Conservation (phyloP, 2,329 filamentous ascomycete species). For the Leptographium procerum region DNA sequence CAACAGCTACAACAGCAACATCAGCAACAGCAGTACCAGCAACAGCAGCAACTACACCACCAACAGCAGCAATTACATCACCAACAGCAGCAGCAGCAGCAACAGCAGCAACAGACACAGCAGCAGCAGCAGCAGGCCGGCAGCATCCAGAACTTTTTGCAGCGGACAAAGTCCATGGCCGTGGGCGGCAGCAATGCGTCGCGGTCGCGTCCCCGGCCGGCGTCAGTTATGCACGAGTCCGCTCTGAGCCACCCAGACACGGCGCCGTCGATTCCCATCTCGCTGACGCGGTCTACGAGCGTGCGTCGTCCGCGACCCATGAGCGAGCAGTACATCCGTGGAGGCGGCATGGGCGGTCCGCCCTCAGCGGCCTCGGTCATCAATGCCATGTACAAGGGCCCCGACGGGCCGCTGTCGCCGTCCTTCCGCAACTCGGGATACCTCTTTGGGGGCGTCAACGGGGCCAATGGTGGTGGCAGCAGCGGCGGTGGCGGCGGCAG, state of each 20-base stretch:
- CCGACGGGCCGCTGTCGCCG: constrained; percentile 52
- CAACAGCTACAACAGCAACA: too few species aligned
- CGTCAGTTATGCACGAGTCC: constrained; percentile 38
- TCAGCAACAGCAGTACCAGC: too few species aligned
- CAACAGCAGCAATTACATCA: too few species aligned
- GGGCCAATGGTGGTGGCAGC: background rate
- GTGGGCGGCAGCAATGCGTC: constrained; percentile 21
- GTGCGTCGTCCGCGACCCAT: constrained; percentile 43
- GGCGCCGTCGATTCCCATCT: constrained; percentile 65
- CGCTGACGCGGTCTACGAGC: constrained; percentile 41
- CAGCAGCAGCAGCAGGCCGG: constrained; percentile 51
- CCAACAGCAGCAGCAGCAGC: too few species aligned
- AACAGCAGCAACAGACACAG: too few species aligned
- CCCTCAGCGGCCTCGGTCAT: constrained; percentile 55
- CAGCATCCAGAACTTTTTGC: constrained; percentile 39
- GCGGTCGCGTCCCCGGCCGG: constrained; percentile 38
- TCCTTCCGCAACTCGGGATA: constrained; percentile 49
- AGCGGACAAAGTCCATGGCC: constrained; percentile 51
- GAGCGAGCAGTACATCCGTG: constrained; percentile 49
- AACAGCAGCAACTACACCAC: too few species aligned
- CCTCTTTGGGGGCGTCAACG: constrained; percentile 31
- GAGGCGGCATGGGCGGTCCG: constrained; percentile 1
- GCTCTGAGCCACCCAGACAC: constrained; percentile 55
- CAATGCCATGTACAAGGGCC: constrained; percentile 76
- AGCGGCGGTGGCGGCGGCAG: constrained; percentile 26